Percentiles rank a stretch among this genome's conserved stretches.
Evolutionary conservation across 2,329 filamentous ascomycete species (phyloP).

Genomic region (Phoma sp.): DNA sequence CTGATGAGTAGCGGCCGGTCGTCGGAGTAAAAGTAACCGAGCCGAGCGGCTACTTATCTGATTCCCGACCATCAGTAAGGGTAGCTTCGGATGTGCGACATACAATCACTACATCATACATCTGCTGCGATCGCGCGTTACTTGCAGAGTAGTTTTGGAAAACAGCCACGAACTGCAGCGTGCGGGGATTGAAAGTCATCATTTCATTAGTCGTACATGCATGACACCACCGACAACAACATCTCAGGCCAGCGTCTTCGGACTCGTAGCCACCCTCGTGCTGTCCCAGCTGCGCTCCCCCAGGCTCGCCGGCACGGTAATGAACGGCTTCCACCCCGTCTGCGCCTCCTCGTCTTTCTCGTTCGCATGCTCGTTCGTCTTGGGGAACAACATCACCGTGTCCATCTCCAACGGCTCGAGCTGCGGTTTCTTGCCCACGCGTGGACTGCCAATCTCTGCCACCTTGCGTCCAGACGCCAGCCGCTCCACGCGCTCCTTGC

Average conservation of each 20-base stretch:
- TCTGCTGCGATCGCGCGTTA: no score
- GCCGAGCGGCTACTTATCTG: constrained; percentile 6
- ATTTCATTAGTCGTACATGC: not conserved
- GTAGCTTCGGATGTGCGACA: constrained; percentile 10
- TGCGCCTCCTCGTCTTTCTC: constrained; percentile 20
- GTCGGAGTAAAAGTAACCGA: not conserved
- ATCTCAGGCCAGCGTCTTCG: constrained; percentile 4
- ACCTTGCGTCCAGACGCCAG: constrained; percentile 11
- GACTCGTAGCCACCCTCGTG: constrained; percentile 18
- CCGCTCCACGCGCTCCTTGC: constrained; percentile 24
- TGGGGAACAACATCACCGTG: constrained; percentile 27
- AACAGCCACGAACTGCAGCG: not conserved
- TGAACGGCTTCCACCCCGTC: constrained; percentile 41
- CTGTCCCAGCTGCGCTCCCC: constrained; percentile 32
- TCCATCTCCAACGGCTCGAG: constrained; percentile 28
- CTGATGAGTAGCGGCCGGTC: not conserved
- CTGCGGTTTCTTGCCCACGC: constrained; percentile 19
- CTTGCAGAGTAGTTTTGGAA: not conserved
- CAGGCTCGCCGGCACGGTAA: constrained; percentile 43
- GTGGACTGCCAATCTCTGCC: constrained; percentile 23
- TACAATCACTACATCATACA: not conserved
- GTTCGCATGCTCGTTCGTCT: not conserved
- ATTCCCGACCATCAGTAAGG: not conserved
- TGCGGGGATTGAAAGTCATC: not conserved
- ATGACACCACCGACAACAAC: not conserved